phyloP scores from a whole-genome alignment of 208 protist species.

The Leishmania martiniquensis region DNA sequence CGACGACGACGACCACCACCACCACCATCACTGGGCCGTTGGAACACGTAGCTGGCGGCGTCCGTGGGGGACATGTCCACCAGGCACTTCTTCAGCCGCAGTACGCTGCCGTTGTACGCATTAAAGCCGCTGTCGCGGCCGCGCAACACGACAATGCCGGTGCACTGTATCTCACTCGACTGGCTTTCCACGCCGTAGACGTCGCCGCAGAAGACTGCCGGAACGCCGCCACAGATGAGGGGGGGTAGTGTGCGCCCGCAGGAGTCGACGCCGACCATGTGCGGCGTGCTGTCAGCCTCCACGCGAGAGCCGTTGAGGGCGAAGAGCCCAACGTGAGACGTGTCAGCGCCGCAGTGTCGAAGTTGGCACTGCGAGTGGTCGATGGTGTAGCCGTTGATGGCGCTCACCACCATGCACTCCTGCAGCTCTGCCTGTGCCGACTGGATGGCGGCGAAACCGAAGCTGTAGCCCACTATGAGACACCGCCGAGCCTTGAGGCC shows the following conservation, averaged over 20 bases:
- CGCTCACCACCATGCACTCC: conserved; percentile 55
- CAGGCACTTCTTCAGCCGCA: conserved; percentile 41
- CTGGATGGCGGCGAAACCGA: conserved; percentile 67
- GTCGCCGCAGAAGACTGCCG: conserved; percentile 47
- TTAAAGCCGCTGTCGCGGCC: conserved; percentile 70
- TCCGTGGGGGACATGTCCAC: conserved; percentile 43
- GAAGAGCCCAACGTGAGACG: conserved; percentile 63
- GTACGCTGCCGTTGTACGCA: conserved; percentile 46
- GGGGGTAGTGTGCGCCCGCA: conserved; percentile 27
- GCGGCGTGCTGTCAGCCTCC: conserved; percentile 31
- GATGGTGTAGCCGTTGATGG: conserved; percentile 76
- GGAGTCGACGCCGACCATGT: conserved; percentile 42
- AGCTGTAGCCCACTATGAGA: conserved; percentile 52
- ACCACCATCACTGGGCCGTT: neutral
- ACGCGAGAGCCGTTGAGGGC: conserved; percentile 51
- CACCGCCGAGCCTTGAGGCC: conserved; percentile 40
- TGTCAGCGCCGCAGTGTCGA: conserved; percentile 58
- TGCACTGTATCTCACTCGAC: conserved; percentile 44
- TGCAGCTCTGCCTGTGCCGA: conserved; percentile 32
- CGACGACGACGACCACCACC: neutral
- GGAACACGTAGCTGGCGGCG: conserved; percentile 21
- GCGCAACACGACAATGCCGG: conserved; percentile 48
- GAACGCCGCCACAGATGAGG: conserved; percentile 44
- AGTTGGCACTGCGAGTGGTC: conserved; percentile 49
- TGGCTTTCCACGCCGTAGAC: conserved; percentile 69